Evolutionary conservation across 1,284 basidiomycete genomes (phyloP).

Genomic region (Rhodotorula sp.): DNA sequence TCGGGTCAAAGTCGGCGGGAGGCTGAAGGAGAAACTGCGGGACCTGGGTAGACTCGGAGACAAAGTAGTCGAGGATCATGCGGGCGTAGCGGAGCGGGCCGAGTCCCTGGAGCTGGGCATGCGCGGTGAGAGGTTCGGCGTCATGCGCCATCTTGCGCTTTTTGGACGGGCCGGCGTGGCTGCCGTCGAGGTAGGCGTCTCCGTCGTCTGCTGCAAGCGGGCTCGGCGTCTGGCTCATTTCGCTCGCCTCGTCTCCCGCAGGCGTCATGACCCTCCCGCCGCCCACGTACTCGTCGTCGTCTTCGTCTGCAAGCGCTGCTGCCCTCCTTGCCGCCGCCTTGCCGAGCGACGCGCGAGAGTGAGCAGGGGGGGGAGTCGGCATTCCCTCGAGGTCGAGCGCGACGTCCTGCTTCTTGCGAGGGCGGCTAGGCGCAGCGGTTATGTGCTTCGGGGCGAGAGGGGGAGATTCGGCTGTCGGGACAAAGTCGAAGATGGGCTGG

Average conservation of each 20-base stretch:
- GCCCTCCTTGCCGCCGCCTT: conserved; percentile 44
- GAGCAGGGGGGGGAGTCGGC: conserved; percentile 53
- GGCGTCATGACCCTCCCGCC: conserved; percentile 34
- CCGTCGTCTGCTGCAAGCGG: conserved; percentile 28
- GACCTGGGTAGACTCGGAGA: conserved; percentile 93
- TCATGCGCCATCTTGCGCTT: conserved; percentile 38
- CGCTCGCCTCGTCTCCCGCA: conserved; percentile 22
- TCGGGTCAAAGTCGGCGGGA: conserved; percentile 89
- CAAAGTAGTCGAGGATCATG: conserved; percentile 97
- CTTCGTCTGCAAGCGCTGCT: conserved; percentile 34
- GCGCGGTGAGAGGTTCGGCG: conserved; percentile 15
- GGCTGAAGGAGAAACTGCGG: conserved; percentile 85
- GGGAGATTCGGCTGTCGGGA: conserved; percentile 79
- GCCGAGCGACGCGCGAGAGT: conserved; percentile 44
- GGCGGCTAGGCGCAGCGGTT: conserved; percentile 62
- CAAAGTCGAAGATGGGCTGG: conserved; percentile 93
- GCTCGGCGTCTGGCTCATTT: conserved; percentile 35
- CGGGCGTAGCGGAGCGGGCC: conserved; percentile 71
- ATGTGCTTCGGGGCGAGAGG: conserved; percentile 96
- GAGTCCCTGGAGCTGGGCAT: conserved; percentile 39
- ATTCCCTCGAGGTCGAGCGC: conserved; percentile 45
- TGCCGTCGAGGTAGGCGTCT: conserved; percentile 26
- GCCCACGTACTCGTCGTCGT: conserved; percentile 30
- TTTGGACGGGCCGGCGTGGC: conserved; percentile 14
- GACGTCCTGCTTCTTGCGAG: conserved; percentile 48